These are phyloP conservation scores for Saccharomycopsis schoenii DNA, from an alignment of 805 yeast genomes.

Conservation along the genomic window DNA sequence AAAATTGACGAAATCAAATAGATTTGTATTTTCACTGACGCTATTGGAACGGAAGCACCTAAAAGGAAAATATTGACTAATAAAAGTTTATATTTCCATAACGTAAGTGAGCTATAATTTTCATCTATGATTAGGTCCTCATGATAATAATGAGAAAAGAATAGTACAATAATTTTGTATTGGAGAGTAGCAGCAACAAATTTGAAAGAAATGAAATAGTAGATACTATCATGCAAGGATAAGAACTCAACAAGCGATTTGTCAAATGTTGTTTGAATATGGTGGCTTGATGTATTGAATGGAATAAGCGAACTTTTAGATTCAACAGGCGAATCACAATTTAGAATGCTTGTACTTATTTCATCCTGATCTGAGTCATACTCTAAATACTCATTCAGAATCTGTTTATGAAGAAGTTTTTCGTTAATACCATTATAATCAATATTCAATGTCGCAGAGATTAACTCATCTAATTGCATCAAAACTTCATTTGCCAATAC, in stretches of 20 bases:
- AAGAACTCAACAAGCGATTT: background rate
- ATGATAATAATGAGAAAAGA: background rate
- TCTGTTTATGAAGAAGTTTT: background rate
- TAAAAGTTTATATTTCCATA: background rate
- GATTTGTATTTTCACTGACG: background rate
- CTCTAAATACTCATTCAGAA: background rate
- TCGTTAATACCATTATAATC: background rate
- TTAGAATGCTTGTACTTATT: background rate
- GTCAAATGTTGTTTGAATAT: background rate
- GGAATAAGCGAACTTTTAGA: background rate
- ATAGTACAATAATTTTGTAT: background rate
- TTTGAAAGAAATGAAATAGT: background rate
- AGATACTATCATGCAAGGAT: background rate
- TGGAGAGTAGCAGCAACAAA: background rate
- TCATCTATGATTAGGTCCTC: background rate
- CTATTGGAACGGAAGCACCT: background rate
- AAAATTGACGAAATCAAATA: background rate
- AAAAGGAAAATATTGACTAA: background rate
- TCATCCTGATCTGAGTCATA: background rate
- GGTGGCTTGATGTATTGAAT: background rate
- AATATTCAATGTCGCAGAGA: background rate
- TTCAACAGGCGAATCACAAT: background rate
- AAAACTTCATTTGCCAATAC: conserved; percentile 22
- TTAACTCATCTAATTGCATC: background rate
- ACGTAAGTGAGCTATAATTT: background rate